Evolutionary conservation across 768 basidiomycete genomes (phyloP).

Genomic region (Termitomyces sp.): DNA sequence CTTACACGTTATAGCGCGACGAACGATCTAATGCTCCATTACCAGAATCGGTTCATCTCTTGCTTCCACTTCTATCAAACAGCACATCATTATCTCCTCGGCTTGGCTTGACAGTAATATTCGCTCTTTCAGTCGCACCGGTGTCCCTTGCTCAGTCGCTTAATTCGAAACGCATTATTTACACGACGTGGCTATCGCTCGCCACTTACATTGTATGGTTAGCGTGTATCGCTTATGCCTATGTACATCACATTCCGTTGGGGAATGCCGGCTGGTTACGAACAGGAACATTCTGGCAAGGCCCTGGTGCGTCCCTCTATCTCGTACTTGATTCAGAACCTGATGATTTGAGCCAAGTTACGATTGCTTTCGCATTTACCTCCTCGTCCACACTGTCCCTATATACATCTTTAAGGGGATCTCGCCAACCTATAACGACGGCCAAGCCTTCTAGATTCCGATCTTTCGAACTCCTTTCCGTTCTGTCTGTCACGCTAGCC

Average conservation of each 20-base stretch:
- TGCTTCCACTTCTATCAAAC: slow-evolving; percentile 43
- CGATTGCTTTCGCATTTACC: slow-evolving; percentile 59
- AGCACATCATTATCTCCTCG: slow-evolving; percentile 27
- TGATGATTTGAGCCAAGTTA: slow-evolving; percentile 31
- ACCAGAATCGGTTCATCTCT: slow-evolving; percentile 48
- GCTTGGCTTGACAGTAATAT: slow-evolving; percentile 31
- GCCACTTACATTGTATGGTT: slow-evolving; percentile 60
- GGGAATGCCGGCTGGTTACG: slow-evolving; percentile 29
- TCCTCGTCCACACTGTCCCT: slow-evolving; percentile 61
- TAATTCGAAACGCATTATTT: slow-evolving; percentile 46
- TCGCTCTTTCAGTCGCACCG: slow-evolving; percentile 41
- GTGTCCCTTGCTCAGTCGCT: slow-evolving; percentile 53
- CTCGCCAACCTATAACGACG: slow-evolving; percentile 29
- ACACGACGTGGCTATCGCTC: slow-evolving; percentile 55
- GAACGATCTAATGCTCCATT: slow-evolving; percentile 9
- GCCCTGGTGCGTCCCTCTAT: slow-evolving; percentile 43
- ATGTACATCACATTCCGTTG: slow-evolving; percentile 39
- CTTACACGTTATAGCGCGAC: neutral
- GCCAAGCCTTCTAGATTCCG: slow-evolving; percentile 41
- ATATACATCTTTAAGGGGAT: slow-evolving; percentile 53
- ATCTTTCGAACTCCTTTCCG: slow-evolving; percentile 56
- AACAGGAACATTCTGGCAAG: slow-evolving; percentile 55
- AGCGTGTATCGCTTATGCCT: slow-evolving; percentile 43
- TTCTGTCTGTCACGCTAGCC: slow-evolving; percentile 43
- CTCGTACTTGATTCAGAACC: neutral